Conservation (phyloP, 176 grass and related monocot species). For the Cocos nucifera region DNA sequence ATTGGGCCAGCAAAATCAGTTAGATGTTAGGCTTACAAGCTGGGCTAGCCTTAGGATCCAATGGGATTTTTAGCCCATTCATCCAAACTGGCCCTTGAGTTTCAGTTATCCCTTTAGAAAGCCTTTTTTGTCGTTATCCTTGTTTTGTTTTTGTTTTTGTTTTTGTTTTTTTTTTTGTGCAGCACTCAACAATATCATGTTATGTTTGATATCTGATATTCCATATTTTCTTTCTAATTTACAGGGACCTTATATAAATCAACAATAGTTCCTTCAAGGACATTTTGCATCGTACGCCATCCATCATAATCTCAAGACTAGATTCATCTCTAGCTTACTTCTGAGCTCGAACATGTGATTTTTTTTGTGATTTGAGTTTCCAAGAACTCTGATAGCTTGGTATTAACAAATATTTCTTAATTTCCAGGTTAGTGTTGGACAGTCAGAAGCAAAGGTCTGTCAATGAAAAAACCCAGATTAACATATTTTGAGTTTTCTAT, state of each 20-base stretch:
- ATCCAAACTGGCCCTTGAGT: too few species aligned
- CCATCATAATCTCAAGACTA: constrained; percentile 10
- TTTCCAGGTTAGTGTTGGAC: constrained; percentile 85
- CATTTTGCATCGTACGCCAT: constrained; percentile 88
- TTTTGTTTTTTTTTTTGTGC: not conserved
- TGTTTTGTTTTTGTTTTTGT: not conserved
- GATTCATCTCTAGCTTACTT: constrained; percentile 10
- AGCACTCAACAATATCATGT: constrained; percentile 8
- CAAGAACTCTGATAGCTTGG: too few species aligned
- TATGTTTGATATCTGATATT: constrained; percentile 6
- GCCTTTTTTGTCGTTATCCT: not conserved
- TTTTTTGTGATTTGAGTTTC: not conserved
- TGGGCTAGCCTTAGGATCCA: too few species aligned
- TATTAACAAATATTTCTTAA: too few species aligned
- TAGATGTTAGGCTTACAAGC: too few species aligned
- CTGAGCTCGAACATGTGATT: constrained; percentile 4
- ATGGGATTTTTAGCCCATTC: too few species aligned
- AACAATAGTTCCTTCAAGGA: constrained; percentile 84
- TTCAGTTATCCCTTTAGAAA: too few species aligned
- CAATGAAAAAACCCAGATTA: constrained; percentile 1
- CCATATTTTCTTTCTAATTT: constrained; percentile 15
- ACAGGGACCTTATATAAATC: constrained; percentile 97
- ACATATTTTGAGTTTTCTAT: constrained; percentile 23
- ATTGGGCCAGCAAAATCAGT: too few species aligned
- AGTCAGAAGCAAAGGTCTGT: constrained; percentile 96